These are phyloP conservation scores for Talaromyces pinophilus DNA, from an alignment of 2,329 filamentous ascomycete species.

Conservation along the genomic window DNA sequence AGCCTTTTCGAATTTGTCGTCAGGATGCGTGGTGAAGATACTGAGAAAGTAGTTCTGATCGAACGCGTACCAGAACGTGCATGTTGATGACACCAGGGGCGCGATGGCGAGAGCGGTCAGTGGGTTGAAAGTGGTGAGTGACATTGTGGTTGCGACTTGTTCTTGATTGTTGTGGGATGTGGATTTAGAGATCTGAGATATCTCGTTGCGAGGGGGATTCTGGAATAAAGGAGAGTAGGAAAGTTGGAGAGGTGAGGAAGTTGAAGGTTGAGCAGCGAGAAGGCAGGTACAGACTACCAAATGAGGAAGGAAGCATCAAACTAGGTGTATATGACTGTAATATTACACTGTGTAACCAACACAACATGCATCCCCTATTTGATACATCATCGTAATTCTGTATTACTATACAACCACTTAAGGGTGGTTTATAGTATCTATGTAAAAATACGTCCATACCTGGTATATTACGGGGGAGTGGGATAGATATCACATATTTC, in stretches of 20 bases:
- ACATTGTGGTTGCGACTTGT: neutral
- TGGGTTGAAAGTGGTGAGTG: neutral
- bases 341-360: neutral
- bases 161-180: neutral
- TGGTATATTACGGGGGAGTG: neutral
- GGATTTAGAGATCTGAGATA: neutral
- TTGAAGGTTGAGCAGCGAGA: neutral
- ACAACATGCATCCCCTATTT: neutral
- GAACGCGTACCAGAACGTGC: slow-evolving; percentile 11
- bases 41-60: slow-evolving; percentile 1
- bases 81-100: slow-evolving; percentile 4
- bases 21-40: neutral
- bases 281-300: neutral
- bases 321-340: neutral
- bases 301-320: neutral
- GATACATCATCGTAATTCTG: neutral
- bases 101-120: neutral
- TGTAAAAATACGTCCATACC: neutral
- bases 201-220: neutral
- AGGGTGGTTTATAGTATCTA: neutral
- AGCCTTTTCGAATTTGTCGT: neutral
- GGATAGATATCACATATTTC: neutral
- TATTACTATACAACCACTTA: neutral
- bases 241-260: neutral
- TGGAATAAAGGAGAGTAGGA: neutral